A percentile compares a stretch with the other conserved stretches of the same genome.
Conservation (phyloP, 768 basidiomycete genomes). For the Boletus pseudopeckii region DNA sequence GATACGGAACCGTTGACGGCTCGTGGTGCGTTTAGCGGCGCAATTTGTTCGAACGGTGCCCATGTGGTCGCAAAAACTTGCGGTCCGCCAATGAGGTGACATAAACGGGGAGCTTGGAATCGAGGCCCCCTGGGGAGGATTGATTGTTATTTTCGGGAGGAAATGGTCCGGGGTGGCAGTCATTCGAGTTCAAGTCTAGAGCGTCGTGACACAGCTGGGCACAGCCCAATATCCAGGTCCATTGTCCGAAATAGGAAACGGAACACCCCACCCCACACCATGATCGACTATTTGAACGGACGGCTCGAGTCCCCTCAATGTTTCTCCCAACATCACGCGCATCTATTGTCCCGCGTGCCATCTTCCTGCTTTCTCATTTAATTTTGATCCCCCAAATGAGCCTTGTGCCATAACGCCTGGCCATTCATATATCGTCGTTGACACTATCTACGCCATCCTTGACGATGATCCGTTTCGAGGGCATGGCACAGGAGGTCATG, state of each 20-base stretch:
- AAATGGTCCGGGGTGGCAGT: background rate
- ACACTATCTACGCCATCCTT: background rate
- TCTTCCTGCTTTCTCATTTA: background rate
- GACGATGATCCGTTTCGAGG: constrained; percentile 78
- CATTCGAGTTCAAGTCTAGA: constrained; percentile 17
- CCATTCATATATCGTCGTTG: background rate
- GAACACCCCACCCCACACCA: constrained; percentile 14
- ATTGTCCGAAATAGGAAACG: constrained; percentile 24
- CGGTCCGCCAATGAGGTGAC: background rate
- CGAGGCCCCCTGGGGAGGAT: background rate
- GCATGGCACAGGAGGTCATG: constrained; percentile 69
- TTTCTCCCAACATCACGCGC: constrained; percentile 11
- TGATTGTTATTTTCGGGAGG: constrained; percentile 1
- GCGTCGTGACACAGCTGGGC: constrained; percentile 7
- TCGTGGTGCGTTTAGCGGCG: background rate
- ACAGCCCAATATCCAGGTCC: constrained; percentile 17
- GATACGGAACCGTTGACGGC: background rate
- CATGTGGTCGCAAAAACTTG: background rate
- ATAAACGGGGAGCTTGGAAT: background rate
- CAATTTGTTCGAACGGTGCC: background rate
- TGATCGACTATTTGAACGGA: constrained; percentile 31
- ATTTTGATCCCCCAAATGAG: background rate
- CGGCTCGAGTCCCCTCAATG: constrained; percentile 2
- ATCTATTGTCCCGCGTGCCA: background rate
- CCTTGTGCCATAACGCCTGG: constrained; percentile 2